Base-by-base conservation (phyloP, 2,329 filamentous ascomycete genomes). In the Daldinia eschscholtzii region DNA sequence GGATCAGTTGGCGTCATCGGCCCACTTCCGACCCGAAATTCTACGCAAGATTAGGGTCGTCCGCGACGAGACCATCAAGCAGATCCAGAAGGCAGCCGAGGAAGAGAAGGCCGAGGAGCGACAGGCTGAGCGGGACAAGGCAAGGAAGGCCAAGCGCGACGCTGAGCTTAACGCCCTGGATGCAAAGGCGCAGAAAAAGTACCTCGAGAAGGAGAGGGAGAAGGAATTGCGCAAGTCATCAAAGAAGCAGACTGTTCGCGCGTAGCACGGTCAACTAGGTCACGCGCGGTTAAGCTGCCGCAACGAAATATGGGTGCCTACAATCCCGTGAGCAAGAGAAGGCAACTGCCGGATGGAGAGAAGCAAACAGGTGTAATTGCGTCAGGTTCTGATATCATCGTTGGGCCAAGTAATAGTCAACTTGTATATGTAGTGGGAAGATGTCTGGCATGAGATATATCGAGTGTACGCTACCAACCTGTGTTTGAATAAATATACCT, bases 1-100 rank as follows among this genome's bases (percentile, higher is more conserved):
- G 44, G 96, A 99, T 79, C 84, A 87, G 73, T 91, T 99, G 56
- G 93, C 91, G 64, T 84, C 88, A 63, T 82, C 83, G 28, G 94
- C 89, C 10, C 94, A 93, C 81, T 98, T 98, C 90, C 93, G 96
- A 12, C 89, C 93, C 41, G 93, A 98, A 84, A 94, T 97, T 37
- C 83, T 91, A 79, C 93, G 93, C 80, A 97, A 97, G 85, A 87
- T 99, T 73, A 90, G 89, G 76, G 84, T 84, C 69, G 91, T 90
- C 37, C 93, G 96, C 71, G 95, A 98, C 48, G 91, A 93, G 64
- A 91, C 93, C 76, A 88, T 92, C 75, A 87, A 88, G 77, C 92
- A 92, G 83, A 89, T 99, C 76, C 90, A 92, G 80, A 94, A 92
- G 82, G 83, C 88, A 0, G 89, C 91, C 61, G 93, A 98, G 72